Base-by-base conservation (phyloP, 2,329 filamentous ascomycete genomes). In the Ophiostoma sp. region DNA sequence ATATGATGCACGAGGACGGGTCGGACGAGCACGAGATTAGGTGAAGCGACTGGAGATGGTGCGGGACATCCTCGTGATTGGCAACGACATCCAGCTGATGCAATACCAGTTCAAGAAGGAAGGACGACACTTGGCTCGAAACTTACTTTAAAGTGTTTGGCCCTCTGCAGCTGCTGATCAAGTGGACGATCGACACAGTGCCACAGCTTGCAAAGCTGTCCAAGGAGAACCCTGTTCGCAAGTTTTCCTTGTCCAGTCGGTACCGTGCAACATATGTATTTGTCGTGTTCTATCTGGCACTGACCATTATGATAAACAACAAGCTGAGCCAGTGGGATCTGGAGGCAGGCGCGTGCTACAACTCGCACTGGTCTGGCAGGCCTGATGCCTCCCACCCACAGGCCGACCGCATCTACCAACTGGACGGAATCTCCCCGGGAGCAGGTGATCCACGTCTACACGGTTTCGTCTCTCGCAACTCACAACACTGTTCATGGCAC, bases 71-170 rank as follows among this genome's bases (percentile, higher is more conserved):
- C 52, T 57, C 5, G 27, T 57, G 52, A 57, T 57, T 27, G 52
- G 52, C 6, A 57, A 57, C 52, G 52, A 57, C 52, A 57, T 57
- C 52, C 52, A 54, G n/a, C n/a, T 54, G 3, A 54, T 54, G 52
- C 2, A 57, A 23, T n/a, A 15, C n/a, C n/a, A 57, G n/a, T n/a
- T 2, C 44, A 13, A 2, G 17, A 27, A 57, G 27, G 52, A 57
- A 27, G n/a, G n/a, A 27, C 8, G 23, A 17, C 10, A 57, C 52
- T 23, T 57, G 52, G 52, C n/a, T 57, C 52, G n/a, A 57, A 0
- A 57, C 52, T 8, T 57, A 57, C n/a, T 57, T 57, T 23, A 57
- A 23, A 17, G 52, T 27, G 3, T 27, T 57, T 27, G 52, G 52
- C 4, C 52, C 52, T 10, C 52, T 57, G n/a, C 52, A 57, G n/a